Evolutionary conservation across 768 basidiomycete species (phyloP).

Genomic region (Mycena haematopus): DNA sequence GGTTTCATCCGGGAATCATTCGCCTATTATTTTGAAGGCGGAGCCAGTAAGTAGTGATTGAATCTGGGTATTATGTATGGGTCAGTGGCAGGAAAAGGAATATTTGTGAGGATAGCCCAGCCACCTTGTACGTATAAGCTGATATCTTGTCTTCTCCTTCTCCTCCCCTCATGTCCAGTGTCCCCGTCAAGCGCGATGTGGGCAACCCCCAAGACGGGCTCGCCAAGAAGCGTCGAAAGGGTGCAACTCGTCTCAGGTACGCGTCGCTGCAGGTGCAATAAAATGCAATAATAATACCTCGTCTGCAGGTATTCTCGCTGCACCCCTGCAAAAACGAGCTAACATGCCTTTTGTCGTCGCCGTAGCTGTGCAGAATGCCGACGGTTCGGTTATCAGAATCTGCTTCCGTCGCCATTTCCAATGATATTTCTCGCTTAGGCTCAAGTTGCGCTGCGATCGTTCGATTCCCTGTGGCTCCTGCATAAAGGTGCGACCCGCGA

Average conservation of each 20-base stretch:
- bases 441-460: slow-evolving; percentile 79
- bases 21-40: neutral
- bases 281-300: neutral
- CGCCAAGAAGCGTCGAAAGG: slow-evolving; percentile 67
- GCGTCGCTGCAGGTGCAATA: neutral
- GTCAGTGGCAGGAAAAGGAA: neutral
- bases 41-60: neutral
- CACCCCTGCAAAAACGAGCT: neutral
- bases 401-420: slow-evolving; percentile 18
- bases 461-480: slow-evolving; percentile 80
- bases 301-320: neutral
- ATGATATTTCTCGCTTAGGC: slow-evolving; percentile 40
- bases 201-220: slow-evolving; percentile 37
- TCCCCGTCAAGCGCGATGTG: slow-evolving; percentile 39
- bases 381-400: slow-evolving; percentile 48
- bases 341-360: neutral
- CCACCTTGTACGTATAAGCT: neutral
- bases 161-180: slow-evolving; percentile 42
- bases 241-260: slow-evolving; percentile 71
- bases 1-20: slow-evolving; percentile 4
- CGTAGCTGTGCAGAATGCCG: slow-evolving; percentile 71
- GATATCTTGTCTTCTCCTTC: slow-evolving; percentile 3
- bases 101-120: slow-evolving; percentile 1
- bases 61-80: no score
- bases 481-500: slow-evolving; percentile 61